Evolutionary conservation across 345 rosid species (phyloP), one percentile per base, ranked within the genome.

Genomic region (Rhodamnia argentea): DNA sequence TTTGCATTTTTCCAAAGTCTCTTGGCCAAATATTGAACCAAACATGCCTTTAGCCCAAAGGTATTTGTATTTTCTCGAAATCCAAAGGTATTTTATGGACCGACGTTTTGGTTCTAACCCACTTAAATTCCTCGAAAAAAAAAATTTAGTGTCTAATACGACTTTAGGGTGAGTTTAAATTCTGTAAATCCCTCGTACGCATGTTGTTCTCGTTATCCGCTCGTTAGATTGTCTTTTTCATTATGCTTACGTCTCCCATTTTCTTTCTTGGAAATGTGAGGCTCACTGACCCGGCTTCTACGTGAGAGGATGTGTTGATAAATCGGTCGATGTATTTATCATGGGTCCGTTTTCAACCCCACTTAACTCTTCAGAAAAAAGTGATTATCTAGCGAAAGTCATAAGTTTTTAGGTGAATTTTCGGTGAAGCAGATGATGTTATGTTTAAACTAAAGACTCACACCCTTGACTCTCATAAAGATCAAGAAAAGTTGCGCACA

Each of bases 141-240:
- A 18, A 70, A 70, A 15, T 29, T 37, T 32, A 3, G 4, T 70
- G 6, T 16, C 2, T 9, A 4, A 70, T 8, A 1, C 10, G 47
- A 18, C 26, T 70, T 70, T 0, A 16, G 0, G 22, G 1, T 0
- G 3, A 16, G 24, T 32, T 32, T 13, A 32, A 32, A 32, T 64
- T 6, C 13, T 1, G 32, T 7, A 32, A 16, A 37, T 32, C 22
- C 0, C 24, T 32, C 13, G 0, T 2, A 18, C 0, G 1, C 2
- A 20, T 9, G 44, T 32, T 2, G 1, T 64, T 32, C 44, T 64
- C 9, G 44, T 64, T 23, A 8, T 16, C 78, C 23, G 16, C 29
- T 32, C 5, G 6, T 16, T 16, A 4, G 12, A 13, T 18, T 32
- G 24, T 32, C 78, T 18, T 16, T 32, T 16, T 16, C 23, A 64